Percentiles rank a stretch among this genome's conserved stretches.
Conservation (phyloP, 2,329 filamentous ascomycete genomes). For the Botryotinia calthae region DNA sequence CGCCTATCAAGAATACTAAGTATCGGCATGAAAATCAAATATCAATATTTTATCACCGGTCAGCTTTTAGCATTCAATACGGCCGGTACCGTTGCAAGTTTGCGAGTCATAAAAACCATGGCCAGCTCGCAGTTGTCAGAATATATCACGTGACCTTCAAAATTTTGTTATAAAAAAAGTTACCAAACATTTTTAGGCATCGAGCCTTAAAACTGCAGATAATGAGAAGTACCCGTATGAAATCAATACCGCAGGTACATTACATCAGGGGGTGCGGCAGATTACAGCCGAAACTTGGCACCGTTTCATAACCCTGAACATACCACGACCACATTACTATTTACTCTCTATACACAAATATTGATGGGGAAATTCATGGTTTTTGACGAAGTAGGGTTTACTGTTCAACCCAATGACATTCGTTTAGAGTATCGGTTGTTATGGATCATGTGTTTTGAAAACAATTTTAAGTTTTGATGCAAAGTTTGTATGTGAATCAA, state of each 20-base stretch:
- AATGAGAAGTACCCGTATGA: not conserved
- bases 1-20: slow-evolving; percentile 5
- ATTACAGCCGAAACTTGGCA: not conserved
- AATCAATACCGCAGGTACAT: not conserved
- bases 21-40: not conserved
- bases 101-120: not conserved
- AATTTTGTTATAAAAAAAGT: not conserved
- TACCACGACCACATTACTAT: not conserved
- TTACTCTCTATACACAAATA: not conserved
- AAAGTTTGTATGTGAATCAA: not conserved
- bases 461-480: not conserved
- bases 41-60: not conserved
- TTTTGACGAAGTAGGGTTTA: not conserved
- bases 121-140: not conserved
- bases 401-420: not conserved
- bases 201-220: not conserved
- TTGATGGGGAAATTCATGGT: not conserved
- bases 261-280: not conserved
- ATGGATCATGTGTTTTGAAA: not conserved
- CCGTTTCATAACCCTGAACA: not conserved
- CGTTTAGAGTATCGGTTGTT: not conserved
- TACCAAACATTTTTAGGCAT: not conserved
- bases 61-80: not conserved
- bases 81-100: not conserved
- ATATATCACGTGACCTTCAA: slow-evolving; percentile 1